phyloP scores from a whole-genome alignment of 2,329 filamentous ascomycete species.

The Diaporthe citriasiana region DNA sequence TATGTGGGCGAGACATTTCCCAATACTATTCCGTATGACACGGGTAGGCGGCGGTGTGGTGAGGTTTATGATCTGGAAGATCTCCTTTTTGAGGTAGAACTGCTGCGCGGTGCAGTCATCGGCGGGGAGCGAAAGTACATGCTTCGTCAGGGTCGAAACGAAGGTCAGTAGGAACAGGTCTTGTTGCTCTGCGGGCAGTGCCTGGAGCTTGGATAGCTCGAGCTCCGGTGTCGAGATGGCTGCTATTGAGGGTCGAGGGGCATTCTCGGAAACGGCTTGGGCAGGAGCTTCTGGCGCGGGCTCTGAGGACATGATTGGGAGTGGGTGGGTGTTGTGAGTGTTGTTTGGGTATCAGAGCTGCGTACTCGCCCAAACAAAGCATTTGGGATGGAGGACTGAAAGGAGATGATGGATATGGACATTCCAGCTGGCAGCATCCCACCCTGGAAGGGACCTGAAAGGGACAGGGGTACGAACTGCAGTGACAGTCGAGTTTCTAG shows the following conservation, averaged over 20 bases:
- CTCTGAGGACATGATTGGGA: constrained; percentile 43
- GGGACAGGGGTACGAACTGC: constrained; percentile 32
- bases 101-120: constrained; percentile 92
- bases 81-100: constrained; percentile 91
- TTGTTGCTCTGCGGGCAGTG: constrained; percentile 93
- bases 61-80: constrained; percentile 92
- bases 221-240: constrained; percentile 77
- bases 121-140: constrained; percentile 80
- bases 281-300: constrained; percentile 41
- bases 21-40: constrained; percentile 90
- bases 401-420: constrained; percentile 17
- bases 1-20: constrained; percentile 85
- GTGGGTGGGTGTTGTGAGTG: not conserved
- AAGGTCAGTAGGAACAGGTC: constrained; percentile 94
- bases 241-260: constrained; percentile 47
- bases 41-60: constrained; percentile 85
- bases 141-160: constrained; percentile 83
- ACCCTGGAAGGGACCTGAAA: constrained; percentile 17
- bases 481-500: constrained; percentile 39
- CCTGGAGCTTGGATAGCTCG: constrained; percentile 89
- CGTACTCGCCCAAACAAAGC: constrained; percentile 35
- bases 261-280: constrained; percentile 50
- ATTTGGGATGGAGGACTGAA: constrained; percentile 14
- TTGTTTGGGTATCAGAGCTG: constrained; percentile 27
- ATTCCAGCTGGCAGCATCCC: constrained; percentile 42